A percentile compares a stretch with the other conserved stretches of the same genome.
phyloP scores from a whole-genome alignment of 1,139 yeast species.

The Blastobotrys ciferrii region DNA sequence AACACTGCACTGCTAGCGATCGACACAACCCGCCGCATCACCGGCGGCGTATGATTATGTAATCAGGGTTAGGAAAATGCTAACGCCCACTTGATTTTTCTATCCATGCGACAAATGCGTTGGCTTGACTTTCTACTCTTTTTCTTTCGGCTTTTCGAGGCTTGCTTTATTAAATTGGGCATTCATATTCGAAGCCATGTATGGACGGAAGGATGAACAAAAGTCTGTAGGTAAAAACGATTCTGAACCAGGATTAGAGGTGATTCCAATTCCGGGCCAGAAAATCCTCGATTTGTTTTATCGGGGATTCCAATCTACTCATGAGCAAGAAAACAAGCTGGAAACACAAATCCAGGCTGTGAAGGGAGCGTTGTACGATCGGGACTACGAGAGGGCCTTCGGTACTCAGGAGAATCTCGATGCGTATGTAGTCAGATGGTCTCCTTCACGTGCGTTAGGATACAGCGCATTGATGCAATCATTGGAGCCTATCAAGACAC shows the following conservation, averaged over 20 bases:
- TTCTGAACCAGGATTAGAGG: background rate
- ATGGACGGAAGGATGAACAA: background rate
- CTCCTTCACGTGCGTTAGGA: constrained; percentile 76
- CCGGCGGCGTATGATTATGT: constrained; percentile 1
- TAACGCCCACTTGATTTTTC: too few species aligned
- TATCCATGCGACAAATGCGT: too few species aligned
- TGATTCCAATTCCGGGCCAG: constrained; percentile 12
- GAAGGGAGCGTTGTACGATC: constrained; percentile 62
- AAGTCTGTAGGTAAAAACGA: background rate
- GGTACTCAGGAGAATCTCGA: constrained; percentile 58
- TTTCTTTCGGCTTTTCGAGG: too few species aligned
- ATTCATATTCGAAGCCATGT: too few species aligned
- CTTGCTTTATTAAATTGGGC: too few species aligned
- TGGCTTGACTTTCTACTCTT: too few species aligned
- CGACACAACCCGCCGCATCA: constrained; percentile 5
- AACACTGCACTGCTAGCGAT: too few species aligned
- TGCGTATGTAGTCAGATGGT: constrained; percentile 84
- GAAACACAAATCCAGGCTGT: constrained; percentile 55
- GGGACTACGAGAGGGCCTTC: constrained; percentile 72
- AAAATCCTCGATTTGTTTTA: constrained; percentile 31
- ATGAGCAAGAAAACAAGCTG: constrained; percentile 23
- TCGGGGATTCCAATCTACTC: constrained; percentile 26
- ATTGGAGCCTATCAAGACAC: constrained; percentile 17
- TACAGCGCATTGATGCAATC: constrained; percentile 62
- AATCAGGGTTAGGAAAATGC: background rate